Conservation (phyloP, 169 alveolate species). For the Plasmodium relictum region DNA sequence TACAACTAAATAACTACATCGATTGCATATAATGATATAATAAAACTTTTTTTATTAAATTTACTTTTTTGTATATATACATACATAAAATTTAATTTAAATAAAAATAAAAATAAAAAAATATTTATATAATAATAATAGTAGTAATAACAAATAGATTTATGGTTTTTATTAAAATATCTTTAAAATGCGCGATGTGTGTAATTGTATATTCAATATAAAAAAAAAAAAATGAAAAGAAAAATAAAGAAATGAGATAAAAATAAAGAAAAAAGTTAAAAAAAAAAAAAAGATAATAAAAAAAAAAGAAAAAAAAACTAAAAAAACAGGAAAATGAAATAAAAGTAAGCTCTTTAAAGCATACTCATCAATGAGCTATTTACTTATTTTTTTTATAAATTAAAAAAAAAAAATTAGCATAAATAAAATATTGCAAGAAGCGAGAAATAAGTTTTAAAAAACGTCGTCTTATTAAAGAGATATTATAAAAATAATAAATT, state of each 20-base stretch:
- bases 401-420: constrained; percentile 7
- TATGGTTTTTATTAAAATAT: background rate
- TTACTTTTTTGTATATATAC: background rate
- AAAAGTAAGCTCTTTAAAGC: constrained; percentile 21
- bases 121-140: background rate
- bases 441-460: constrained; percentile 1
- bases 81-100: background rate
- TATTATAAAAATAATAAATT: too few relatives aligned
- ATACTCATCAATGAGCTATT: constrained; percentile 20
- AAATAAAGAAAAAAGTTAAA: too few relatives aligned
- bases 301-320: too few relatives aligned
- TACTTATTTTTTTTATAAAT: background rate
- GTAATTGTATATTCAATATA: background rate
- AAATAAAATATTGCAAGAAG: background rate
- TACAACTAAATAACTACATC: background rate
- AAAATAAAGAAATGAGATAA: too few relatives aligned
- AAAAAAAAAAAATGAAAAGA: background rate
- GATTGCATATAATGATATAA: background rate
- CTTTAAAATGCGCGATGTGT: background rate
- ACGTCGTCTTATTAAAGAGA: constrained; percentile 1
- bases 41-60: background rate
- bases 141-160: background rate
- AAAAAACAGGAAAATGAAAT: background rate
- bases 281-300: too few relatives aligned
- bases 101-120: background rate